Conservation (phyloP, 2,329 filamentous ascomycete species). For the Moelleriella libera region DNA sequence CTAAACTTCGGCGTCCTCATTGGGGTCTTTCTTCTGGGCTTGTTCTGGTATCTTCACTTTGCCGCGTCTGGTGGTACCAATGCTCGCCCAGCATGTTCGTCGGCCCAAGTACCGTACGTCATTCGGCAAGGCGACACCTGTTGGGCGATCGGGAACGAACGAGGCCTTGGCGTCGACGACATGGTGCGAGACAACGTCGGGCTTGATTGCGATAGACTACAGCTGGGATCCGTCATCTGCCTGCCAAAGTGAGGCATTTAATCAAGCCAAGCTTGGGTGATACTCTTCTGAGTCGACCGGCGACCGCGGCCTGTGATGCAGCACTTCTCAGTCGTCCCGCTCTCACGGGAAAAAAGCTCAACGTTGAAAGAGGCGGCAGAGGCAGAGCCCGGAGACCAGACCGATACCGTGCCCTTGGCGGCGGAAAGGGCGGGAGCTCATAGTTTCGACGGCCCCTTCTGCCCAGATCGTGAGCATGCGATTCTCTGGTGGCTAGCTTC, state of each 20-base stretch:
- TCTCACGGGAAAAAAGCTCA: too few species aligned
- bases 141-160: conserved; percentile 32
- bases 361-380: too few species aligned
- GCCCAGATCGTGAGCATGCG: too few species aligned
- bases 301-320: too few species aligned
- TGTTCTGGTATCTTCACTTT: conserved; percentile 33
- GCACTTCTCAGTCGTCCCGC: too few species aligned
- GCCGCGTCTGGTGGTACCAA: conserved; percentile 7
- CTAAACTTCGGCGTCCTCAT: conserved; percentile 44
- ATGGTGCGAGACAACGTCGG: conserved; percentile 29
- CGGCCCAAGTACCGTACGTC: conserved; percentile 19
- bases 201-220: conserved; percentile 32
- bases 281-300: too few species aligned
- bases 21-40: conserved; percentile 31
- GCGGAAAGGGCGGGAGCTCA: too few species aligned
- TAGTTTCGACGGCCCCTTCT: too few species aligned
- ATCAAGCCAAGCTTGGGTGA: too few species aligned
- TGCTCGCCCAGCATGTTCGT: conserved; percentile 11
- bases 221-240: conserved; percentile 28
- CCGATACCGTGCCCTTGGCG: too few species aligned
- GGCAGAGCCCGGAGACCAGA: too few species aligned
- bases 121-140: conserved; percentile 35
- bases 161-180: conserved; percentile 27
- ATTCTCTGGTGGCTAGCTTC: too few species aligned
- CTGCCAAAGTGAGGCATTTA: conserved; percentile 15